These are phyloP conservation scores for Fragosphaeria purpurea DNA, from an alignment of 2,329 filamentous ascomycete genomes.

Conservation along the genomic window DNA sequence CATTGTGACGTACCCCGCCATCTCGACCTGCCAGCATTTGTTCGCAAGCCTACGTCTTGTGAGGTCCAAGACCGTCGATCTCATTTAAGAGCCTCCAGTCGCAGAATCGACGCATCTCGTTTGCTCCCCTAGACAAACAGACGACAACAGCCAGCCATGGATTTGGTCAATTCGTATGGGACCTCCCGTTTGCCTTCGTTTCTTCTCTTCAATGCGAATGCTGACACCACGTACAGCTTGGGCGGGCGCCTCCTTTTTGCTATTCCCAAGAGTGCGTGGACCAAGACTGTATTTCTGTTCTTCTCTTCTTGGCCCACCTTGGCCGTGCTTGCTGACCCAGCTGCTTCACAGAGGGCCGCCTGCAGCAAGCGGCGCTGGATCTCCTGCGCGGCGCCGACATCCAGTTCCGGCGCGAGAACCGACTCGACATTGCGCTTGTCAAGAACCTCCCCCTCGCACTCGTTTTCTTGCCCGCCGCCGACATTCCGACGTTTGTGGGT, in stretches of 20 bases:
- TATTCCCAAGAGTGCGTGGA: conserved; percentile 87
- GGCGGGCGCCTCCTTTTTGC: conserved; percentile 91
- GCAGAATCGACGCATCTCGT: background rate
- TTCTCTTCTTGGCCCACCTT: background rate
- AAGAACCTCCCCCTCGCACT: conserved; percentile 94
- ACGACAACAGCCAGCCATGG: conserved; percentile 26
- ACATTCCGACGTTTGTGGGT: conserved; percentile 95
- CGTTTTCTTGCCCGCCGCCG: conserved; percentile 90
- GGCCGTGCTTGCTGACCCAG: background rate
- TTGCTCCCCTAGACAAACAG: background rate
- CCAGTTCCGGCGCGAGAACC: conserved; percentile 88
- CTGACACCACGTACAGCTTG: conserved; percentile 45
- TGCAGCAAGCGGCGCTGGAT: conserved; percentile 80
- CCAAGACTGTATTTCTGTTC: background rate
- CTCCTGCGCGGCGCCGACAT: conserved; percentile 90
- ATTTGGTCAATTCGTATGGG: conserved; percentile 45
- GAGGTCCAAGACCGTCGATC: no score
- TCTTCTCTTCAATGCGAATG: no score
- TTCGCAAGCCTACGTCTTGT: no score
- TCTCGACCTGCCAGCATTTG: no score
- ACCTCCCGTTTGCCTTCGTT: conserved; percentile 1
- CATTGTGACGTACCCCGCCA: no score
- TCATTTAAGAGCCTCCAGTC: no score
- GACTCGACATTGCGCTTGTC: conserved; percentile 93
- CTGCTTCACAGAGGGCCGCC: conserved; percentile 63